Evolutionary conservation across 768 basidiomycete genomes (phyloP), one percentile per base, ranked within the genome.

Genomic region (Tulasnella sp.): DNA sequence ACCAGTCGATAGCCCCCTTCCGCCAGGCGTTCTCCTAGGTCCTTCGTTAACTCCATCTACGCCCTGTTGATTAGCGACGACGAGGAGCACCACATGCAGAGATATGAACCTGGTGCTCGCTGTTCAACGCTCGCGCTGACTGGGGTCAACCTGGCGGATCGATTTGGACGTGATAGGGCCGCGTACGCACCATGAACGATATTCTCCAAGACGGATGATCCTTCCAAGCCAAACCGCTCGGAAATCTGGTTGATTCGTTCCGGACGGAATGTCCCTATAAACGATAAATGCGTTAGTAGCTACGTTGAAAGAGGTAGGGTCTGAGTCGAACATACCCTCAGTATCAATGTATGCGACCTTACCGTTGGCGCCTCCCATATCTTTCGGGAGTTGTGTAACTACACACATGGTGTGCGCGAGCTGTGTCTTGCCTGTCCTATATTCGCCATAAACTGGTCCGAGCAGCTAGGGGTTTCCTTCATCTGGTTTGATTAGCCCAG

Each of bases 321-420:
- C n/a, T n/a, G 69, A 68, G 40, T 63, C 61, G 57, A 64, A 63
- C 58, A 15, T 62, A 73, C 86, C 86, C 75, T 91, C 88, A 2
- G 88, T 90, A 66, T 92, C 88, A 43, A 92, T 86, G 67, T 88
- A 90, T 66, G 87, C 87, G n/a, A 90, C 88, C 75, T 89, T 94
- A 39, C 93, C 93, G 12, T 84, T 77, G 1, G 88, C 93, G 6
- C 93, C 93, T 5, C 91, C 92, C 64, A 92, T 76, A 49, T 94
- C 91, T 2, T 80, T 73, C 27, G 93, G 93, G 42, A 97, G 77
- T 66, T 98, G 93, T 3, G 89, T 70, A 4, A 92, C 73, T 6
- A 98, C 88, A 64, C 87, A 89, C 77, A 96, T 85, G 11, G 93
- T 98, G 69, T 96, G 94, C 23, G 89, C 90, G 49, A 94, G 74